Base-by-base conservation (phyloP, 2,329 filamentous ascomycete species). In the Lachnellula cervina region DNA sequence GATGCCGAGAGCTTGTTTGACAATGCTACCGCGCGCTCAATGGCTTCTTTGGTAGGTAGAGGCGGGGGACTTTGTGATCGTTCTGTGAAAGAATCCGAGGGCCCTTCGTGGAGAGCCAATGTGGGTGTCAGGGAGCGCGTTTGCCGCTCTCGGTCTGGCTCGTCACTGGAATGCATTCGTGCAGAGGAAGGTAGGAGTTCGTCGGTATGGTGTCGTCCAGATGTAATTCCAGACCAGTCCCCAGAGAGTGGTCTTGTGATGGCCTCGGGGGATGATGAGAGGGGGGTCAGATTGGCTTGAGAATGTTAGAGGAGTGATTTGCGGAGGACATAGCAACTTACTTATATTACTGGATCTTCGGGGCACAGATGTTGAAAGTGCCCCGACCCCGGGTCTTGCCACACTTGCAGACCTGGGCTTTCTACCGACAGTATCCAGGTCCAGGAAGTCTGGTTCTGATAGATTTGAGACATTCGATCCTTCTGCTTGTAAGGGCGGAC, bases 1-100 rank as follows among this genome's bases (percentile, higher is more conserved):
- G 89, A 94, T 3, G 84, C 87, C 46, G 89, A 89, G 2, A 99
- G 80, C 70, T 92, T 92, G 69, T 90, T 89, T 9, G 93, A 96
- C 11, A 99, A 78, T 28, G 87, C 84, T 68, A 88, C 84, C 7
- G 94, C 94, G 62, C 94, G 84, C 59, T 90, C 84, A 56, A 96
- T 80, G 7, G 92, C 93, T 69, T 96, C 89, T 48, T 80, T 79
- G 0, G 84, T 80, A 0, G 84, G 82, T 17, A 92, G 68, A 1
- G 86, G 86, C 5, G 90, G 89, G 0, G 90, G 90, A 64, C 89
- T 96, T n/a, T 81, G 77, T 0, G 91, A 89, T 56, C 88, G 73
- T 46, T 83, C 80, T 1, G 81, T 69, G 14, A 58, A 57, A 5
- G 57, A 45, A 43, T 69, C 68, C 7, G 64, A 67, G 14, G 56